Base-by-base conservation (phyloP, 164 flowering plant species). In the Piper longum region DNA sequence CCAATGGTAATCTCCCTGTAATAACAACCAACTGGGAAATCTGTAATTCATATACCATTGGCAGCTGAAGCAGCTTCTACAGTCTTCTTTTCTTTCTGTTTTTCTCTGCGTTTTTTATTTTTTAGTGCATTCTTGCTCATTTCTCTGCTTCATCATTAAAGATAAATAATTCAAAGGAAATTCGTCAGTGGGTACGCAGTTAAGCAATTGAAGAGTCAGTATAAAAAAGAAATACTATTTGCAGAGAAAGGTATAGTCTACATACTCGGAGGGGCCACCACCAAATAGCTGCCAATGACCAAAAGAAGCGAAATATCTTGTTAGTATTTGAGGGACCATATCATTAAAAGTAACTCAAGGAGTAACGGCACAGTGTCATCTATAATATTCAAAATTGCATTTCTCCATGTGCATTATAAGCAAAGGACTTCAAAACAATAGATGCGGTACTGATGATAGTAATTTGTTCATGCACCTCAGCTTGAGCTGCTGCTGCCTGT, bases 71-170 rank as follows among this genome's bases (percentile, higher is more conserved):
- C 71, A 4, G 71, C 82, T 67, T 80, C 93, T 6, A 87, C 82
- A 41, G 87, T 89, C 67, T 85, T 92, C 67, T 92, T 92, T 82
- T 87, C 98, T 72, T 72, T 74, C 61, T 88, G 96, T 62, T 91
- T 92, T 76, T 92, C 98, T 70, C 98, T 81, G 62, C 82, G 83
- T 63, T 89, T 87, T 82, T 89, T 89, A 84, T 92, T 92, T 69
- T 69, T 81, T 75, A 76, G 72, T n/a, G 98, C 95, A 61, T 79
- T 84, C 74, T 92, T 92, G 86, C 93, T 87, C 83, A 77, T 56
- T 75, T 86, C 84, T 44, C 98, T 87, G 66, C 8, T 70, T 66
- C 18, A 61, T 57, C 41, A 40, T 19, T 41, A 2, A 48, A 3
- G 52, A 48, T 54, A 12, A 42, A 16, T 61, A 55, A 6, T 56